Evolutionary conservation across 139 green algal species (phyloP), one percentile per base, ranked within the genome.

Genomic region (Micromonas pusilla): DNA sequence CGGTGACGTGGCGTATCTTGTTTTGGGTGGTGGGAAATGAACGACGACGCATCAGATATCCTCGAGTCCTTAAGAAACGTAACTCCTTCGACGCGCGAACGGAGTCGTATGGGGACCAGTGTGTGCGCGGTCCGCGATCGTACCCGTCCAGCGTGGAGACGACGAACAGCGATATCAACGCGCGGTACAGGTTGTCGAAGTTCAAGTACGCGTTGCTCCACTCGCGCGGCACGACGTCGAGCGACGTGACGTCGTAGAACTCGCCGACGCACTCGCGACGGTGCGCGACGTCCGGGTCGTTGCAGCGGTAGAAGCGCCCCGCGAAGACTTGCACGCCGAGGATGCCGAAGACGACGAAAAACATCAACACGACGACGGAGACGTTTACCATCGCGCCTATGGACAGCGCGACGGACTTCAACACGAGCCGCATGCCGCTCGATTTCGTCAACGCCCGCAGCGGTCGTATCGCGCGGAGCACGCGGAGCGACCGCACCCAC

Each of bases 331-430:
- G 89, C 62, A 92, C 87, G 5, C 90, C 91, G 53, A 96, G 79
- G 74, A 94, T 94, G 71, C 86, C 90, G 80, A 94, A 96, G 39
- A 96, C 90, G 70, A 92, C 28, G 80, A 93, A 91, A 75, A 92
- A 91, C 0, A 96, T 77, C 37, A 90, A 57, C 39, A 85, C 84
- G 21, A 96, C 84, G 4, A 94, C 75, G 71, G 79, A 87, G 6
- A 96, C 91, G 63, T 96, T 93, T 66, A 80, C 87, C 91, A 96
- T 94, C 39, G 88, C 86, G 3, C 82, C 83, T 53, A 96, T 77
- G 25, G 72, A 88, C 53, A 90, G 79, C 1, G 85, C 81, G 20
- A 93, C 73, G n/a, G 83, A 88, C 63, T 74, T 65, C 77, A 94
- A 88, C 52, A 96, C 89, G 60, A 93, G 84, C 53, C 86, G 83